A percentile compares a stretch with the other conserved stretches of the same genome.
Evolutionary conservation across 495 filamentous ascomycete genomes (phyloP).

Genomic region (Cercophora samala): DNA sequence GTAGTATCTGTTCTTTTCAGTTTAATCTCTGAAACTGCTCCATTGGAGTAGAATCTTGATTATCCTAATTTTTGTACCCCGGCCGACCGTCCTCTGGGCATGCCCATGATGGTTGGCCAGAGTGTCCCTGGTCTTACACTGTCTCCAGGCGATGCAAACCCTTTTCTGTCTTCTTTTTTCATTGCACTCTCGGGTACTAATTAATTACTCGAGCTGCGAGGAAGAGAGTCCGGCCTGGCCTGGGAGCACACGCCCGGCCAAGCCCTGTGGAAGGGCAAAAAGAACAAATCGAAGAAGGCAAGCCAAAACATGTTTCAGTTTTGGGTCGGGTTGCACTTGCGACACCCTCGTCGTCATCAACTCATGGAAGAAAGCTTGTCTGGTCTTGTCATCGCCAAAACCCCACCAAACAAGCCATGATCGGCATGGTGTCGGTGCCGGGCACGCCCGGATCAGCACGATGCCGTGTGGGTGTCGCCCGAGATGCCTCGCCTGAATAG

Average conservation of each 20-base stretch:
- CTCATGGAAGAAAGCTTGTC: not conserved
- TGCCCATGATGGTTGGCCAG: constrained; percentile 12
- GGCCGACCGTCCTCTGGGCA: constrained; percentile 8
- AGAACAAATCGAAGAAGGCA: not conserved
- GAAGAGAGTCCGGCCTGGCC: constrained; percentile 1
- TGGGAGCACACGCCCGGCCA: not conserved
- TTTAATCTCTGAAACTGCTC: constrained; percentile 66
- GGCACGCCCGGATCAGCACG: not conserved
- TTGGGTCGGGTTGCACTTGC: not conserved
- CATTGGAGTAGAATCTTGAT: not conserved
- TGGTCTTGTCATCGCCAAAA: not conserved
- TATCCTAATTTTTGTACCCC: constrained; percentile 15
- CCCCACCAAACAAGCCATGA: not conserved
- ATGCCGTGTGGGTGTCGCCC: not conserved
- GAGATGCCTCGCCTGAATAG: not conserved
- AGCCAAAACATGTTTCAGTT: not conserved
- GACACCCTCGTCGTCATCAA: not conserved
- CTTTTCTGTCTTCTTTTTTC: constrained; percentile 10
- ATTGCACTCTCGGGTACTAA: constrained; percentile 17
- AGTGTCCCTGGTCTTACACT: constrained; percentile 22
- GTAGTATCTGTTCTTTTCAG: constrained; percentile 99
- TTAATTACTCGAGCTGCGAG: constrained; percentile 19
- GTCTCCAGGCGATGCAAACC: constrained; percentile 21
- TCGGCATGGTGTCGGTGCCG: not conserved
- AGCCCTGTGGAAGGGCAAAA: not conserved